Conservation (phyloP, 495 filamentous ascomycete genomes). For the Tuber aestivum region DNA sequence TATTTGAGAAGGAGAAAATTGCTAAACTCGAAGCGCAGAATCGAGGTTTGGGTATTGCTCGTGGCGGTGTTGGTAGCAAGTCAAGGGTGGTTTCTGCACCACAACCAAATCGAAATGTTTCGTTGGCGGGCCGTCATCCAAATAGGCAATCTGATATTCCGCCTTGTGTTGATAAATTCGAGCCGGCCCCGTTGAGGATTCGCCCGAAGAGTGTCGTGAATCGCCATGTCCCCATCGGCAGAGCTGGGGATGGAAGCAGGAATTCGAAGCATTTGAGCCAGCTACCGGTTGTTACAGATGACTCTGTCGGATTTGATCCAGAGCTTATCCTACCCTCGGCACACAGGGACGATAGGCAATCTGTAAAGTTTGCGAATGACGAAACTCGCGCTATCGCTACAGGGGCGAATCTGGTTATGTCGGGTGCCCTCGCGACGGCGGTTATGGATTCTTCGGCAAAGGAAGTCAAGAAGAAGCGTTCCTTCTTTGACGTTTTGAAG, state of each 20-base stretch:
- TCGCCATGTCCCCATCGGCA: neutral
- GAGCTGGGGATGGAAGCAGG: neutral
- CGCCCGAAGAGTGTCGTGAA: conserved; percentile 5
- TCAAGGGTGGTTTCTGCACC: conserved; percentile 29
- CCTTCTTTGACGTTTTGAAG: conserved; percentile 26
- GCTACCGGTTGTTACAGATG: neutral
- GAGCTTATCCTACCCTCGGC: neutral
- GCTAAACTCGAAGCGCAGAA: conserved; percentile 15
- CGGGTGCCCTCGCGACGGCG: neutral
- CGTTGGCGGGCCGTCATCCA: neutral
- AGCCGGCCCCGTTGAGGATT: conserved; percentile 10
- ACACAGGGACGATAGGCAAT: neutral
- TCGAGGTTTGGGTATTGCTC: conserved; percentile 10
- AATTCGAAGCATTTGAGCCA: neutral
- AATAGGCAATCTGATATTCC: neutral
- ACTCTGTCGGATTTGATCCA: neutral
- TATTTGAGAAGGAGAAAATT: neutral
- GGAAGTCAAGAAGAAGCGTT: conserved; percentile 30
- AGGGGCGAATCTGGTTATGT: neutral
- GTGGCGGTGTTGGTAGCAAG: neutral
- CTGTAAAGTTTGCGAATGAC: neutral
- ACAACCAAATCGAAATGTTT: conserved; percentile 13
- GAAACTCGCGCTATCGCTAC: neutral
- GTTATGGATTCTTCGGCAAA: neutral
- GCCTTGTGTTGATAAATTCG: neutral